Base-by-base conservation (phyloP, 2,329 filamentous ascomycete genomes). In the Colletotrichum spinosum region DNA sequence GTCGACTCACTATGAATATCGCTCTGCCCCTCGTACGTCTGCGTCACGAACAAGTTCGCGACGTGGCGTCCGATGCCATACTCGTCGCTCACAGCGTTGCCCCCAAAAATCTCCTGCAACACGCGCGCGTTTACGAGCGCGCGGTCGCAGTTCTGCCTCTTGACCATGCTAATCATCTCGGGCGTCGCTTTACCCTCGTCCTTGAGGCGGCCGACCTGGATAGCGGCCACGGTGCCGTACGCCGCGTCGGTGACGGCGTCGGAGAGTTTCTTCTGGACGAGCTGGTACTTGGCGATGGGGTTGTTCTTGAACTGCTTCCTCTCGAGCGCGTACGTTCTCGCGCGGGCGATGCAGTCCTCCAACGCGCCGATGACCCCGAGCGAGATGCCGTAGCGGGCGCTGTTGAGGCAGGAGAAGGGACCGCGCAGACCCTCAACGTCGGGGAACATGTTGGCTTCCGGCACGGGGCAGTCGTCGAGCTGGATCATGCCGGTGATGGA, bases 401-500 rank as follows among this genome's bases (percentile, higher is more conserved):
- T 95, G 81, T 98, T 99, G 69, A 99, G 85, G 76, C 96, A 99
- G 68, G 91, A 91, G 76, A 99, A 99, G 3, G 96, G 96, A 0
- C 96, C 96, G 67, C 82, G 87, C 38, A 99, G 84, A 6, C 96
- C 96, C 76, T 97, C 92, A 6, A 97, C 87, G 1, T 92, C 87
- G 1, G 94, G 94, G 73, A 99, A 94, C 94, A 99, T 97, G 81
- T 97, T 97, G 71, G 88, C 92, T 70, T 90, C 89, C 0, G 94
- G 90, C 0, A 99, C 93, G 1, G 96, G 95, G 70, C 92, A 94
- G 68, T 92, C 89, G 69, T 97, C 95, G 74, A 99, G 86, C 71
- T 97, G 94, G 70, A 99, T 97, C 96, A 98, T 98, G 62, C 96
- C 96, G 1, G 96, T 99, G 69, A 97, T 92, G 11, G 93, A 97